phyloP scores from a whole-genome alignment of 2,329 filamentous ascomycete species.

The Ceratocystis harringtonii region DNA sequence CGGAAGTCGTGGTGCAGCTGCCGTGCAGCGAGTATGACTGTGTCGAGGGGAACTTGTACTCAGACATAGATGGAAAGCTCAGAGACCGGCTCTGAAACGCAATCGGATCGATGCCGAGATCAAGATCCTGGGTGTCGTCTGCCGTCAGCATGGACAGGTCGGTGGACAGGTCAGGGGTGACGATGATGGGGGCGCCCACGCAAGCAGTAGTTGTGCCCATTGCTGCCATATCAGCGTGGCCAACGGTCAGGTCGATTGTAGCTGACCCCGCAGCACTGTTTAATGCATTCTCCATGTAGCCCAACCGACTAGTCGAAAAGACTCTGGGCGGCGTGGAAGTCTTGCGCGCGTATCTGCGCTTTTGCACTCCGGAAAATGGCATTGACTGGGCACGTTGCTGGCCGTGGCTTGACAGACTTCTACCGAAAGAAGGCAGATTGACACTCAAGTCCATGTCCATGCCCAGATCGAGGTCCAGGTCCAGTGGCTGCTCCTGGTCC shows the following conservation, averaged over 20 bases:
- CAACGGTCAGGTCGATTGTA: background rate
- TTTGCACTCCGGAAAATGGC: conserved; percentile 5
- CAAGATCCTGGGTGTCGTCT: background rate
- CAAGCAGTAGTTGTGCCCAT: background rate
- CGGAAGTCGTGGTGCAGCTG: background rate
- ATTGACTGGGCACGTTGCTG: background rate
- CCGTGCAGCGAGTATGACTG: conserved; percentile 24
- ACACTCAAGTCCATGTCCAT: background rate
- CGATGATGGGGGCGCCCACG: background rate
- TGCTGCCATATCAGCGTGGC: background rate
- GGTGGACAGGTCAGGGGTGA: background rate
- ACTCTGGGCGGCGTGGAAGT: background rate
- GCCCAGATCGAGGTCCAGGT: background rate
- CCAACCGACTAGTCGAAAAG: background rate
- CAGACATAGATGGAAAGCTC: background rate
- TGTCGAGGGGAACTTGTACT: conserved; percentile 10
- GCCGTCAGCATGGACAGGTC: background rate
- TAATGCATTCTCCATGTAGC: background rate
- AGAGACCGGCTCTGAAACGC: background rate
- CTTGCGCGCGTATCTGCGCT: conserved; percentile 1
- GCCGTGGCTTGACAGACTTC: conserved; percentile 28
- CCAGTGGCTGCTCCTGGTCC: conserved; percentile 41
- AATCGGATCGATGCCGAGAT: background rate
- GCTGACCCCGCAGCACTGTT: background rate
- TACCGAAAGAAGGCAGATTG: conserved; percentile 23